phyloP scores from a whole-genome alignment of 148 eudicot species.

The Rhododendron ferrugineum region DNA sequence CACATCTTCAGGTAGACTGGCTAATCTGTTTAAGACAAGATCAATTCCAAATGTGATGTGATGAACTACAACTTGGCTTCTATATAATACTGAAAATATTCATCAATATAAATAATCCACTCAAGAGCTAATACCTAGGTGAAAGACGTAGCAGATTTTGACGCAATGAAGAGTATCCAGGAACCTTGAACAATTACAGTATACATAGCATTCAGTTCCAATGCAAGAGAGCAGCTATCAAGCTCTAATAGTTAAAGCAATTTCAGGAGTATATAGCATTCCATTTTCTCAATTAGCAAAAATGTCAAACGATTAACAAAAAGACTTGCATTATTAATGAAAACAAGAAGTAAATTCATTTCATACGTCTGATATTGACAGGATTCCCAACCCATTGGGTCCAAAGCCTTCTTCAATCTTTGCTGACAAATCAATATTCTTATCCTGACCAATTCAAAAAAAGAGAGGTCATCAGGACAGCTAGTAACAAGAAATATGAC shows the following conservation, averaged over 20 bases:
- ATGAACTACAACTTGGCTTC: slow-evolving; percentile 1
- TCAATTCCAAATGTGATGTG: slow-evolving; percentile 5
- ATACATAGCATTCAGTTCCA: background rate
- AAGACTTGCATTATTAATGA: background rate
- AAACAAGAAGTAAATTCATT: background rate
- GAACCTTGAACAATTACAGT: slow-evolving; percentile 41
- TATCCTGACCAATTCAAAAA: slow-evolving; percentile 32
- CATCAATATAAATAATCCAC: background rate
- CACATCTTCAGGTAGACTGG: slow-evolving; percentile 70
- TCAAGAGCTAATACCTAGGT: slow-evolving; percentile 49
- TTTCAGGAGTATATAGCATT: background rate
- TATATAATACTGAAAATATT: background rate
- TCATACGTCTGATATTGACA: slow-evolving; percentile 67
- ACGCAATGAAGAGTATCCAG: slow-evolving; percentile 69
- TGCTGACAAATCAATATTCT: slow-evolving; percentile 51
- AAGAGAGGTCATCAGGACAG: background rate
- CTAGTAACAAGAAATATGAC: background rate
- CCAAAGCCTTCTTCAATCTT: slow-evolving; percentile 87
- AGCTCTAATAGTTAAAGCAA: slow-evolving; percentile 1
- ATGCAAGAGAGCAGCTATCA: background rate
- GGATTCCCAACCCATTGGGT: slow-evolving; percentile 78
- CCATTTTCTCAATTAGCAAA: background rate
- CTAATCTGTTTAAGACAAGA: slow-evolving; percentile 47
- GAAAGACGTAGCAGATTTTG: slow-evolving; percentile 65
- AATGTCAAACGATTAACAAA: background rate